A percentile compares a stretch with the other conserved stretches of the same genome.
Conservation (phyloP, 768 basidiomycete genomes). For the Phaffia tasmanica region DNA sequence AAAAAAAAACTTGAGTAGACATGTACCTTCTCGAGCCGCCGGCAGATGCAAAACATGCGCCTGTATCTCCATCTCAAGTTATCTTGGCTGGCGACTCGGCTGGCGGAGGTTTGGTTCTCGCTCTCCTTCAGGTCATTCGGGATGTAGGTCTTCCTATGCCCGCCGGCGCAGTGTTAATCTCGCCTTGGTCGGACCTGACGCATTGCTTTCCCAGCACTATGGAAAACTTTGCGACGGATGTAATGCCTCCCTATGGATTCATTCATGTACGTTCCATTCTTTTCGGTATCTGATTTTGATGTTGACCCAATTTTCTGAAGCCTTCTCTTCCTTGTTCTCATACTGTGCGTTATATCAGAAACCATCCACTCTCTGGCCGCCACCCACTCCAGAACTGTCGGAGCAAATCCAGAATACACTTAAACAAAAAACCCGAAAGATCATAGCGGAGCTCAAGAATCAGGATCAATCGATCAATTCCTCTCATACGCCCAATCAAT, state of each 20-base stretch:
- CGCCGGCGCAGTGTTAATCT: constrained; percentile 77
- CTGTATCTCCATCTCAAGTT: constrained; percentile 70
- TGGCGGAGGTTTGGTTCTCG: constrained; percentile 74
- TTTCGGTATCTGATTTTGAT: too few relatives aligned
- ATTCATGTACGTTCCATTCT: constrained; percentile 11
- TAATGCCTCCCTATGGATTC: constrained; percentile 26
- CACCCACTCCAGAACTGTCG: constrained; percentile 21
- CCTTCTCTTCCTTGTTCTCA: not conserved
- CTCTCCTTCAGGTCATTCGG: constrained; percentile 61
- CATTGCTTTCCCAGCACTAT: constrained; percentile 56
- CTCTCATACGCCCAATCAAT: not conserved
- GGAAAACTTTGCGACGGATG: constrained; percentile 23
- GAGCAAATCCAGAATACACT: constrained; percentile 17
- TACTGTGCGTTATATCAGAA: not conserved
- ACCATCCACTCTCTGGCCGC: constrained; percentile 25
- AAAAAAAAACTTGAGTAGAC: constrained; percentile 28
- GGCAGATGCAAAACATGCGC: constrained; percentile 57
- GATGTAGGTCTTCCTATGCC: constrained; percentile 71
- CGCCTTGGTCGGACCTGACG: constrained; percentile 82
- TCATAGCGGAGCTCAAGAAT: not conserved
- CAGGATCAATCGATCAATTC: not conserved
- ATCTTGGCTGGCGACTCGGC: constrained; percentile 86
- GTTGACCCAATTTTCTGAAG: too few relatives aligned
- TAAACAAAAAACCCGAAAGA: constrained; percentile 2
- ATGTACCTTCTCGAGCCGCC: constrained; percentile 36